These are phyloP conservation scores for Mangifera indica DNA, from an alignment of 345 rosid genomes.

Conservation along the genomic window DNA sequence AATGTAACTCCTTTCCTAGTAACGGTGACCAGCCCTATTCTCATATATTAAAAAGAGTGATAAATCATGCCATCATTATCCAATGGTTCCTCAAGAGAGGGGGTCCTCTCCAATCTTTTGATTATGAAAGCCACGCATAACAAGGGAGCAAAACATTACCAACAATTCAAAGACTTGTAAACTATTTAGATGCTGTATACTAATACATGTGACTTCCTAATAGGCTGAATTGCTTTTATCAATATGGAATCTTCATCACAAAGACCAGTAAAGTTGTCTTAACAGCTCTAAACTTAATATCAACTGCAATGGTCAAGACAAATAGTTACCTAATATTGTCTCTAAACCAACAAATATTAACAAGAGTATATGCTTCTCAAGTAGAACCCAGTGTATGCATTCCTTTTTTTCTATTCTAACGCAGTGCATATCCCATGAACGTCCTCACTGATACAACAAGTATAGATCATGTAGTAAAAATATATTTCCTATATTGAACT, in stretches of 20 bases:
- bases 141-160: no score
- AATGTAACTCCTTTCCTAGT: neutral
- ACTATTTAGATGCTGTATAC: no score
- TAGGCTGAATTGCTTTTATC: neutral
- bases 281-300: neutral
- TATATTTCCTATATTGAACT: neutral
- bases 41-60: constrained; percentile 1
- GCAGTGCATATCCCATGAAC: neutral
- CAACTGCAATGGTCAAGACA: neutral
- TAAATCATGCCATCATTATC: neutral
- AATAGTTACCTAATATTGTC: neutral
- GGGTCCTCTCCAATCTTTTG: no score
- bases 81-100: neutral
- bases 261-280: neutral
- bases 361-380: neutral
- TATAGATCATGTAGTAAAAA: neutral
- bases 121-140: no score
- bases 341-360: neutral
- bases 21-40: neutral
- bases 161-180: no score
- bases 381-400: neutral
- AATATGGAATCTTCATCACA: neutral
- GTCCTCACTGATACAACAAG: neutral
- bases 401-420: neutral
- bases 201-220: no score